Percentiles rank a stretch among this genome's conserved stretches.
Evolutionary conservation across 1,284 basidiomycete species (phyloP).

Genomic region (Leccinum angustisporum): DNA sequence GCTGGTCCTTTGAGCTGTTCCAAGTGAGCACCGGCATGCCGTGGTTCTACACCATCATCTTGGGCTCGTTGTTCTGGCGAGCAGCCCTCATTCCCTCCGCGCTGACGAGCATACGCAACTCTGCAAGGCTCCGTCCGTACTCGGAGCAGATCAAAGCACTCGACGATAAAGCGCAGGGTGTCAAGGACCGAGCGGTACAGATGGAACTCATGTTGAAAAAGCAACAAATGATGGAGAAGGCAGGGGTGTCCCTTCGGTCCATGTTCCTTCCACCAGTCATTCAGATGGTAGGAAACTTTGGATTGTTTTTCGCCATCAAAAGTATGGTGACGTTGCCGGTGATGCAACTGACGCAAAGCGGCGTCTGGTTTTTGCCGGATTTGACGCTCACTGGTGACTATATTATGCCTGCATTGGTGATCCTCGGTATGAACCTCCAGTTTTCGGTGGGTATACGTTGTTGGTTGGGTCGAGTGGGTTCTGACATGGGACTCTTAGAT

Average conservation of each 20-base stretch:
- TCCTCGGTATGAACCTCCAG: slow-evolving; percentile 69
- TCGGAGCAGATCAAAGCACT: slow-evolving; percentile 57
- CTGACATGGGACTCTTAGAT: slow-evolving; percentile 38
- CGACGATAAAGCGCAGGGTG: slow-evolving; percentile 47
- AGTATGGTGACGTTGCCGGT: slow-evolving; percentile 72
- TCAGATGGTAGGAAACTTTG: slow-evolving; percentile 81
- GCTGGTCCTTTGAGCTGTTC: slow-evolving; percentile 72
- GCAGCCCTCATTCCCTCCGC: slow-evolving; percentile 69
- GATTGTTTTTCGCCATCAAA: slow-evolving; percentile 84
- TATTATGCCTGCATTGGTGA: slow-evolving; percentile 69
- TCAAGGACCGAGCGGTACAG: slow-evolving; percentile 45
- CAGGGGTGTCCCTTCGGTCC: slow-evolving; percentile 65
- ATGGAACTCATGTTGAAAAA: slow-evolving; percentile 58
- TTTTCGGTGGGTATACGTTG: slow-evolving; percentile 53
- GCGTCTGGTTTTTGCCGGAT: slow-evolving; percentile 76
- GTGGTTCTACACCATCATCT: slow-evolving; percentile 85
- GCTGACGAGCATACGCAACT: slow-evolving; percentile 64
- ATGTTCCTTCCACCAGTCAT: slow-evolving; percentile 62
- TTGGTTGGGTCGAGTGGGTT: background rate
- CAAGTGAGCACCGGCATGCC: slow-evolving; percentile 76
- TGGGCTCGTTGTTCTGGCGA: slow-evolving; percentile 71
- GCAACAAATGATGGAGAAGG: slow-evolving; percentile 63
- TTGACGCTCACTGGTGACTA: slow-evolving; percentile 82
- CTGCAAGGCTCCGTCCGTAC: slow-evolving; percentile 68
- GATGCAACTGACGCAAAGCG: slow-evolving; percentile 75